A percentile compares a stretch with the other conserved stretches of the same genome.
These are phyloP conservation scores for Podospora bellae-mahoneyi DNA, from an alignment of 495 filamentous ascomycete genomes.

Conservation along the genomic window DNA sequence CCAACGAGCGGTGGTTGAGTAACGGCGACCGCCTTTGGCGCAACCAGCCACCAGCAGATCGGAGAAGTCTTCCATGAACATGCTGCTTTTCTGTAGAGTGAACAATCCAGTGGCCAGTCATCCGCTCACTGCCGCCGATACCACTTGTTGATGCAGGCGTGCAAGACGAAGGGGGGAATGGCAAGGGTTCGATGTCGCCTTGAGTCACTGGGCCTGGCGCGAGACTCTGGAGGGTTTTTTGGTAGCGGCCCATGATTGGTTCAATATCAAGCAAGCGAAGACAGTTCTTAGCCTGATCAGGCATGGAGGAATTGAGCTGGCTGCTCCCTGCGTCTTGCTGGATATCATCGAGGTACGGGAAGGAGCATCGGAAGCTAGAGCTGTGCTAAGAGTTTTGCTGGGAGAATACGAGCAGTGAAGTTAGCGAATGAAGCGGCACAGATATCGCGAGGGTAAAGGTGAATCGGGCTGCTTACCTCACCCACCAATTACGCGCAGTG, in stretches of 20 bases:
- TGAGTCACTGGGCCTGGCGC: slow-evolving; percentile 20
- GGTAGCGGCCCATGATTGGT: slow-evolving; percentile 25
- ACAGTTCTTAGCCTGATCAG: slow-evolving; percentile 30
- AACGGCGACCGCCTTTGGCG: not conserved
- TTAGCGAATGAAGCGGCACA: slow-evolving; percentile 9
- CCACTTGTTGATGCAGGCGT: slow-evolving; percentile 19
- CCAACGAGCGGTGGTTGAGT: not conserved
- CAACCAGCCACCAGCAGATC: not conserved
- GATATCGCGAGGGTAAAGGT: slow-evolving; percentile 1
- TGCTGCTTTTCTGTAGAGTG: not conserved
- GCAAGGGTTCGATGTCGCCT: slow-evolving; percentile 23
- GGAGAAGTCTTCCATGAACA: not conserved
- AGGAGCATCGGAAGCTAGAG: slow-evolving; percentile 2
- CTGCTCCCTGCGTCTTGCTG: slow-evolving; percentile 13
- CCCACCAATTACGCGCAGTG: slow-evolving; percentile 11
- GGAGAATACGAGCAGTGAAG: accelerated
- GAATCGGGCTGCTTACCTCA: slow-evolving; percentile 23
- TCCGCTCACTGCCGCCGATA: slow-evolving; percentile 8
- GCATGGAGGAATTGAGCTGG: slow-evolving; percentile 25
- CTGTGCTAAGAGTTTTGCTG: not conserved
- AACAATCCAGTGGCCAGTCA: not conserved
- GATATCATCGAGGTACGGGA: slow-evolving; percentile 3
- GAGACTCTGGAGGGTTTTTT: slow-evolving; percentile 6
- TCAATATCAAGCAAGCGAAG: slow-evolving; percentile 13
- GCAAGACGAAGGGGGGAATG: slow-evolving; percentile 19